Evolutionary conservation across 345 rosid species (phyloP).

Genomic region (Cochlearia excelsa): DNA sequence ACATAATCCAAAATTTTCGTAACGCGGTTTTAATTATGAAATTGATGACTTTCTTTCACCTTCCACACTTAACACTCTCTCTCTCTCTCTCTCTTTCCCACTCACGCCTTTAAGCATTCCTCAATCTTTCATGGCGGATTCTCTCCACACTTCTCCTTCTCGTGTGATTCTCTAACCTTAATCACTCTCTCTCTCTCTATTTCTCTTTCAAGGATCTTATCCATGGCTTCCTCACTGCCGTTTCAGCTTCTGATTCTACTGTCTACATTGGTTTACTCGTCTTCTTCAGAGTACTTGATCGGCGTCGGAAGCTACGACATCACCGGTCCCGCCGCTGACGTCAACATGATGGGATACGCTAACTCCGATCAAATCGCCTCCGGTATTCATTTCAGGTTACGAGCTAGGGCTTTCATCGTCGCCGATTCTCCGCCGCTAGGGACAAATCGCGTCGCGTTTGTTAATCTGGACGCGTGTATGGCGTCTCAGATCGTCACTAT

Average conservation of each 20-base stretch:
- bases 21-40: background rate
- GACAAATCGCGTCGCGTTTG: conserved; percentile 63
- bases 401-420: conserved; percentile 84
- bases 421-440: conserved; percentile 59
- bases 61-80: conserved; percentile 26
- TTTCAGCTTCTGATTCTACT: conserved; percentile 8
- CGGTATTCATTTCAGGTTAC: conserved; percentile 85
- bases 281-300: conserved; percentile 55
- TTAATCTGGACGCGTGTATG: conserved; percentile 98
- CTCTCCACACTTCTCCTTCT: conserved; percentile 18
- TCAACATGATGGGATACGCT: conserved; percentile 99
- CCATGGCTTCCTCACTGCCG: conserved; percentile 7
- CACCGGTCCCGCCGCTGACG: conserved; percentile 98
- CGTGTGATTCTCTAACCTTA: conserved; percentile 5
- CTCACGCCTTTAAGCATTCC: conserved; percentile 5
- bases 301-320: conserved; percentile 98
- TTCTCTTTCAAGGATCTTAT: background rate
- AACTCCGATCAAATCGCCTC: conserved; percentile 73
- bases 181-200: background rate
- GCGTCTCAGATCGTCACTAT: conserved; percentile 85
- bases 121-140: conserved; percentile 30
- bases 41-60: too few relatives aligned
- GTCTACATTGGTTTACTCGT: background rate
- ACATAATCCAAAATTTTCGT: too few relatives aligned
- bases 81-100: conserved; percentile 7